A percentile compares a stretch with the other conserved stretches of the same genome.
phyloP scores from a whole-genome alignment of 495 filamentous ascomycete species.

The Bryoglossum gracile region DNA sequence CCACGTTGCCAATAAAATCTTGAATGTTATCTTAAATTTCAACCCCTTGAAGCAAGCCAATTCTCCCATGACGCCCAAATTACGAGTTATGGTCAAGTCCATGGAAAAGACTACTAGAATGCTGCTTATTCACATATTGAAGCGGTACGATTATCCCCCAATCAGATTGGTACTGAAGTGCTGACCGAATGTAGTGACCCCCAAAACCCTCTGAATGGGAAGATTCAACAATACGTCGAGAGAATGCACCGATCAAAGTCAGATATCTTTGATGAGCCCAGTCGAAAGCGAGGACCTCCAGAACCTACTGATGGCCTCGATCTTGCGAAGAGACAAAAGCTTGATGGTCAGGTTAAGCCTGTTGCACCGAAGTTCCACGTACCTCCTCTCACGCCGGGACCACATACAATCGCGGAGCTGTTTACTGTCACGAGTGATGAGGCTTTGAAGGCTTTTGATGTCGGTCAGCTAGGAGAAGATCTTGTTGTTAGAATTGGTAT shows the following conservation, averaged over 20 bases:
- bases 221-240: conserved; percentile 78
- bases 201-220: conserved; percentile 54
- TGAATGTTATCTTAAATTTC: conserved; percentile 80
- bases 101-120: conserved; percentile 89
- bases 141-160: conserved; percentile 46
- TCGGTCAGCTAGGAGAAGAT: conserved; percentile 63
- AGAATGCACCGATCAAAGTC: conserved; percentile 63
- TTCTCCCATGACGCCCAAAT: conserved; percentile 67
- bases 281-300: conserved; percentile 61
- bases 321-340: conserved; percentile 59
- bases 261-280: conserved; percentile 69
- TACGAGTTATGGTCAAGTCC: conserved; percentile 75
- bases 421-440: conserved; percentile 76
- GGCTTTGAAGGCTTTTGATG: conserved; percentile 71
- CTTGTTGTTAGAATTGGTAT: conserved; percentile 71
- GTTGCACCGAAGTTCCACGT: conserved; percentile 41
- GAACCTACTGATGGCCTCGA: conserved; percentile 65
- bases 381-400: conserved; percentile 63
- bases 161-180: conserved; percentile 5
- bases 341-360: conserved; percentile 48
- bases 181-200: conserved; percentile 66
- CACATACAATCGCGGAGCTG: conserved; percentile 66
- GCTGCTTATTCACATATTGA: conserved; percentile 70
- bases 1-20: conserved; percentile 73
- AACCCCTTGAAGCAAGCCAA: conserved; percentile 76